Conservation (phyloP, 148 eudicot genomes). For the Mesembryanthemum crystallinum region DNA sequence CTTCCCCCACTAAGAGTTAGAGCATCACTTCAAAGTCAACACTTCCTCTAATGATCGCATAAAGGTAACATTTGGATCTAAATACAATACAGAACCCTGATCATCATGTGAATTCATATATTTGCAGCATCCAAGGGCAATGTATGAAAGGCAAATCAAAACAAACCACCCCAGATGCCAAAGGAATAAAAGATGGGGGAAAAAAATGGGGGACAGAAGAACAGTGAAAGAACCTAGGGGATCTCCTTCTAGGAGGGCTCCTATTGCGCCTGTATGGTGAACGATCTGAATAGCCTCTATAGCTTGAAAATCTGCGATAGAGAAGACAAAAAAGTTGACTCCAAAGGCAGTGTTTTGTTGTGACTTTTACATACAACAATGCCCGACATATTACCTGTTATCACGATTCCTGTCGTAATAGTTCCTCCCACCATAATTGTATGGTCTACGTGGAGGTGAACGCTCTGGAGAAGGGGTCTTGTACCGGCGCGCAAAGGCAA, state of each 20-base stretch:
- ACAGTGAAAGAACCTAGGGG: constrained; percentile 59
- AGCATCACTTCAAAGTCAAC: too few species aligned
- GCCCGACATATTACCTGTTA: constrained; percentile 44
- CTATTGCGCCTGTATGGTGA: constrained; percentile 57
- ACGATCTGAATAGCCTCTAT: constrained; percentile 61
- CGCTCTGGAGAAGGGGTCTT: constrained; percentile 94
- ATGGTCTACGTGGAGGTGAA: constrained; percentile 65
- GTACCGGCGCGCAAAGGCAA: constrained; percentile 72
- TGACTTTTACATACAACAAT: background rate
- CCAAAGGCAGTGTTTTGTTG: constrained; percentile 1
- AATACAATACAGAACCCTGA: background rate
- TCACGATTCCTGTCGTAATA: constrained; percentile 54
- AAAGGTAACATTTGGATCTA: too few species aligned
- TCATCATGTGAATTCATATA: background rate
- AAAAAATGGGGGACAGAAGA: too few species aligned
- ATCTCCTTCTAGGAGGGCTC: constrained; percentile 85
- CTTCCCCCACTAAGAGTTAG: too few species aligned
- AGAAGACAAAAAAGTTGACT: background rate
- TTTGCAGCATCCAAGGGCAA: background rate
- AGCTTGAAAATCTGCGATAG: constrained; percentile 53
- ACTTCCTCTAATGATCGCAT: too few species aligned
- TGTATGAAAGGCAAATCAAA: background rate
- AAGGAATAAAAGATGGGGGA: background rate
- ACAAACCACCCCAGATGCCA: background rate
- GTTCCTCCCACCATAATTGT: constrained; percentile 59